These are phyloP conservation scores for Rhizopus sp. DNA, from an alignment of 371 early-diverging fungal species.

Conservation along the genomic window DNA sequence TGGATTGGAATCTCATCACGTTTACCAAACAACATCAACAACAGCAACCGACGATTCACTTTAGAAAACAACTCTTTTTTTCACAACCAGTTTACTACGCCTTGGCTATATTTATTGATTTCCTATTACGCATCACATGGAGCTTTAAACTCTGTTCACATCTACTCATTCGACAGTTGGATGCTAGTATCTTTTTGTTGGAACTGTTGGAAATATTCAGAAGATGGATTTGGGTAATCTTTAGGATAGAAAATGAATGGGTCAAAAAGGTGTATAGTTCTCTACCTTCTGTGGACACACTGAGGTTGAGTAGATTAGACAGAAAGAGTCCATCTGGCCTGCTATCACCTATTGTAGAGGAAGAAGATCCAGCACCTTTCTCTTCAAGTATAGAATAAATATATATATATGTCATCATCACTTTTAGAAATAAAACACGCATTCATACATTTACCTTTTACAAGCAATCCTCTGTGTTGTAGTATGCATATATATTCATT, in stretches of 20 bases:
- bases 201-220: slow-evolving; percentile 79
- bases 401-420: too few relatives aligned
- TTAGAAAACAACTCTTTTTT: slow-evolving; percentile 71
- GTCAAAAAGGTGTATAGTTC: slow-evolving; percentile 46
- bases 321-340: slow-evolving; percentile 19
- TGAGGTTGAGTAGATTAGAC: slow-evolving; percentile 22
- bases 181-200: slow-evolving; percentile 74
- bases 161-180: slow-evolving; percentile 64
- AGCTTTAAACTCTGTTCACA: slow-evolving; percentile 78
- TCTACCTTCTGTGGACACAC: slow-evolving; percentile 20
- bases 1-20: slow-evolving; percentile 85
- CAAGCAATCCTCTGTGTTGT: too few relatives aligned
- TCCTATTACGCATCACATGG: slow-evolving; percentile 85
- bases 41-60: slow-evolving; percentile 36
- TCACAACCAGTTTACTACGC: slow-evolving; percentile 67
- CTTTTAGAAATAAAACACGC: too few relatives aligned
- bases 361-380: slow-evolving; percentile 6
- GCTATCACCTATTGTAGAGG: slow-evolving; percentile 32
- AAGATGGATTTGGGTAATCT: slow-evolving; percentile 92
- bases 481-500: too few relatives aligned
- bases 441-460: too few relatives aligned
- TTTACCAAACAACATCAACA: slow-evolving; percentile 20
- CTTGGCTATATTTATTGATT: slow-evolving; percentile 73
- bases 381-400: not conserved
- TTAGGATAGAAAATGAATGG: slow-evolving; percentile 85